Base-by-base conservation (phyloP, 805 yeast species). In the Ogataea populi-albae region DNA sequence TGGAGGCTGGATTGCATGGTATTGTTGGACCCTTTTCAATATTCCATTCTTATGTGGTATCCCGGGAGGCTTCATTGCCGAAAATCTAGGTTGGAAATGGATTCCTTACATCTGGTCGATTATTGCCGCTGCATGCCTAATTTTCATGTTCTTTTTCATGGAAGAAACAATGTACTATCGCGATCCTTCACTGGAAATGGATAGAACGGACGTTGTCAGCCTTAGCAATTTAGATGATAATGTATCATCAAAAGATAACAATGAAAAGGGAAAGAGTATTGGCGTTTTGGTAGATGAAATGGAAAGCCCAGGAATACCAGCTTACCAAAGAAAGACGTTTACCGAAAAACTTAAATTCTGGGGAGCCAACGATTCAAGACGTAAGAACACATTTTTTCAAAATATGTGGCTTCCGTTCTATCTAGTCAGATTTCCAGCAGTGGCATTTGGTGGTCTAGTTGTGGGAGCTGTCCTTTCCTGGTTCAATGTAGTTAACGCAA, bases 121-220 rank as follows among this genome's bases (percentile, higher is more conserved):
- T 55, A 65, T 76, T 41, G 73, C 77, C 9, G 86, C 77, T 17
- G 75, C 64, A 2, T 61, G 75, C 16, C 58, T 79, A 38, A 37
- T 79, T 4, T 66, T 78, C 9, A 54, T 77, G 32, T 44, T 77
- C 18, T 76, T 82, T 47, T 69, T 68, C 22, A 68, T 81, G 49
- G 86, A 81, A 50, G 91, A 82, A 50, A 79, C 89, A 11, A 62
- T 61, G 36, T 73, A 68, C 41, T 65, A 68, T 26, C 19, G 39
- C 10, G 41, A 41, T 20, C 47, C 45, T 9, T 34, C 35, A 12
- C 35, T 43, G 11, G 49, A 45, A 29, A 23, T 43, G 34, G 45
- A 43, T 21, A 45, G 43, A 5, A 38, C 33, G 17, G 51, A 43
- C 25, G 47, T 32, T 12, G 31, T 43, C n/a, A 32, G 39, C 17